These are phyloP conservation scores for Tetraselmis chui DNA, from an alignment of 139 green algal genomes.

Conservation along the genomic window DNA sequence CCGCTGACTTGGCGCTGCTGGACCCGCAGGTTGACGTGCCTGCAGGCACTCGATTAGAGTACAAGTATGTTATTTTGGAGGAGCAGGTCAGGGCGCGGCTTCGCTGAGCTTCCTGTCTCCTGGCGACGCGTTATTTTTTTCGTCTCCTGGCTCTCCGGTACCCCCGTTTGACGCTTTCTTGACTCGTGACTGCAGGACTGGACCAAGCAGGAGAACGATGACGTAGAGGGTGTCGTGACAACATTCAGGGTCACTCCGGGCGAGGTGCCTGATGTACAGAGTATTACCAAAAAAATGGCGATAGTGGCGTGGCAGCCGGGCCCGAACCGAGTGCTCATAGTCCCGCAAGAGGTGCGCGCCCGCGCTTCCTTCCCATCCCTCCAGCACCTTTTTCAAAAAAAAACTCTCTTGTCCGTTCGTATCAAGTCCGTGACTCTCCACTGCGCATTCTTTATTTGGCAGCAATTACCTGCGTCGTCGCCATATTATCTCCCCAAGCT, in stretches of 20 bases:
- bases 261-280: slow-evolving; percentile 68
- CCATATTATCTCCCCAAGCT: too few relatives aligned
- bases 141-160: too few relatives aligned
- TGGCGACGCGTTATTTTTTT: too few relatives aligned
- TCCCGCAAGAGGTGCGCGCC: slow-evolving; percentile 56
- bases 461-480: too few relatives aligned
- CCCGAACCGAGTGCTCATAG: slow-evolving; percentile 72
- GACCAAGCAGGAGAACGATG: slow-evolving; percentile 70
- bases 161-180: too few relatives aligned
- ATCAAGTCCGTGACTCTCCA: too few relatives aligned
- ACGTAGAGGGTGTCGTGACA: slow-evolving; percentile 71
- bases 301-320: slow-evolving; percentile 92
- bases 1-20: not conserved
- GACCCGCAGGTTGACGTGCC: slow-evolving; percentile 68
- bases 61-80: slow-evolving; percentile 93
- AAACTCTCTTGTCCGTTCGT: too few relatives aligned
- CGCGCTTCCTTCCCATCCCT: too few relatives aligned
- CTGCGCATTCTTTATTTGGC: too few relatives aligned
- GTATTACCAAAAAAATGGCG: slow-evolving; percentile 85
- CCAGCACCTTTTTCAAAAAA: too few relatives aligned
- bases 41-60: slow-evolving; percentile 71
- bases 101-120: too few relatives aligned
- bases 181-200: slow-evolving; percentile 63
- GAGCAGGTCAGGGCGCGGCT: slow-evolving; percentile 57
- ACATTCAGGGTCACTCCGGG: slow-evolving; percentile 69